Base-by-base conservation (phyloP, 78 protist species). In the Speleostelium caveatum region DNA sequence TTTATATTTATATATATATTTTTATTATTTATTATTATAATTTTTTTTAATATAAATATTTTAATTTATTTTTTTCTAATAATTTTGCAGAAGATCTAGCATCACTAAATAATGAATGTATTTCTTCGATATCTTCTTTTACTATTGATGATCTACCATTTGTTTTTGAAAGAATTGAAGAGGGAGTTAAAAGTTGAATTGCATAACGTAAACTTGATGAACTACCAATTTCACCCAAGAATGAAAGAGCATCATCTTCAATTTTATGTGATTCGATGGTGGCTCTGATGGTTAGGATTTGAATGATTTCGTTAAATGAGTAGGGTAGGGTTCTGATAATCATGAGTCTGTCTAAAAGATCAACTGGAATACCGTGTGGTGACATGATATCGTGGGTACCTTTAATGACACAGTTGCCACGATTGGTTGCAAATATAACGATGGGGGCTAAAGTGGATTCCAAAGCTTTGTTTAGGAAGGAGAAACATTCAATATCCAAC, bases 401-500 rank as follows among this genome's bases (percentile, higher is more conserved):
- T 32, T 97, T 49, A 67, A 86, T 73, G 0, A 41, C 73, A 49
- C 93, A 88, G 32, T 85, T 67, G 32, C 99, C 99, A 17, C 99
- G 87, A 92, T 99, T 99, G 62, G 99, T 99, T 36, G 99, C 99
- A 60, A 99, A 98, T 36, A 99, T 94, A 38, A 99, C 99, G 51
- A 99, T 97, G 12, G 99, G 99, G 8, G 99, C 98, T 19, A 98
- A 79, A 0, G 98, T 79, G 7, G 98, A 93, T 89, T 99, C 99
- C 32, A 99, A 95, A 10, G 99, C 99, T 2, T 98, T 93, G 97
- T 99, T 98, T 32, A 99, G 93, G 92, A 89, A 99, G 3, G 99
- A 96, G 94, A 99, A 99, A 96, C 99, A 98, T 92, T 99, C 99
- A 21, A 99, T 93, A 92, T 99, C 99, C 65, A 99, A 97, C 99